Base-by-base conservation (phyloP, 2,329 filamentous ascomycete species). In the Tolypocladium album region DNA sequence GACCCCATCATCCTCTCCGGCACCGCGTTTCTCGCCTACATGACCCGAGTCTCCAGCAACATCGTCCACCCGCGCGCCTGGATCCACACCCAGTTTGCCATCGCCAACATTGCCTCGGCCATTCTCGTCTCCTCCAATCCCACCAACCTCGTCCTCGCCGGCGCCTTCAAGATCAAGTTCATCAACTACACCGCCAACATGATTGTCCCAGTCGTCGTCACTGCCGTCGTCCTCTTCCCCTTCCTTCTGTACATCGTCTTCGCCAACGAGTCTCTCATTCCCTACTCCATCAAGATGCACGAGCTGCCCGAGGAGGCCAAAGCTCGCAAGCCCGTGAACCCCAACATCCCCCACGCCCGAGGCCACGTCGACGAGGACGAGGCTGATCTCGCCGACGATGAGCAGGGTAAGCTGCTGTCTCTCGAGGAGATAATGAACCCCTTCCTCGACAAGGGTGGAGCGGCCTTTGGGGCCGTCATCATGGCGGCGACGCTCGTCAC, bases 101-200 rank as follows among this genome's bases (percentile, higher is more conserved):
- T 89, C 1, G 87, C 87, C 58, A 90, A 90, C 62, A 88, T 90
- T 56, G 85, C 84, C 2, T 90, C 88, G 0, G 87, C 88, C 0
- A 88, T 90, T 31, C 76, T 92, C 15, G 88, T 92, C 12, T 90
- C 88, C 0, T 90, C 88, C 0, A 91, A 91, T 61, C 88, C 88
- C 0, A 90, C 88, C 2, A 91, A 91, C 59, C 79, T 90, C 9
- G 88, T 90, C 0, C 79, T 90, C 0, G 87, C 88, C 0, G 87
- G 88, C 4, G 88, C 88, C 2, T 90, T 90, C 67, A 67, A 82
- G 4, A 86, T 90, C 74, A 87, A 81, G 57, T 90, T 90, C 70
- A 83, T 90, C 67, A 78, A 82, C 47, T 90, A 90, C 67, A 90
- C 87, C 0, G 87, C 85, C n/a, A 89, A 90, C 67, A 88, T 90